Evolutionary conservation across 2,329 filamentous ascomycete genomes (phyloP).

Genomic region (Fonsecaea pedrosoi): DNA sequence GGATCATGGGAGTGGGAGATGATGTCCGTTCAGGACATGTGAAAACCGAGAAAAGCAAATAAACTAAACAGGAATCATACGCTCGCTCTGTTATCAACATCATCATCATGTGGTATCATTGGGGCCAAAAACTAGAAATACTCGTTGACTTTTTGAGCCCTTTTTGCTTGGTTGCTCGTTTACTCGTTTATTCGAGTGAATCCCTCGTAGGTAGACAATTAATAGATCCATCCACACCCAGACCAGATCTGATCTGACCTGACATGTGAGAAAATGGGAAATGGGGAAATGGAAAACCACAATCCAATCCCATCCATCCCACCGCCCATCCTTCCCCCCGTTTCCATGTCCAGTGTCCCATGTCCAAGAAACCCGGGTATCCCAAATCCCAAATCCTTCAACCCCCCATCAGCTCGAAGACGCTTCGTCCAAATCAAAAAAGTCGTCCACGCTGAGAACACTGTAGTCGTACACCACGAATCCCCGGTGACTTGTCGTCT

Average conservation of each 20-base stretch:
- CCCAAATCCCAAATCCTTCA: neutral
- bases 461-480: conserved; percentile 29
- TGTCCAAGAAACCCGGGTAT: neutral
- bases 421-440: conserved; percentile 34
- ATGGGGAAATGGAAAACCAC: neutral
- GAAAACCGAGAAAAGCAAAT: neutral
- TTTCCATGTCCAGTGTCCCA: neutral
- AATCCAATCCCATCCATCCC: neutral
- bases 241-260: too few relatives aligned
- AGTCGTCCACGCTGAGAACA: conserved; percentile 31
- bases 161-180: neutral
- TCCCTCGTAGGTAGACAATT: too few relatives aligned
- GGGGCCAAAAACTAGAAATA: neutral
- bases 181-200: too few relatives aligned
- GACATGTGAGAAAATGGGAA: too few relatives aligned
- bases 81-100: neutral
- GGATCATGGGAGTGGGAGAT: too few relatives aligned
- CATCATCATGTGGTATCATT: conserved; percentile 4
- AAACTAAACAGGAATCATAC: neutral
- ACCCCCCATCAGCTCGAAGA: conserved; percentile 6
- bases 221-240: too few relatives aligned
- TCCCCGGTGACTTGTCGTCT: conserved; percentile 13
- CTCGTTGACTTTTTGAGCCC: neutral
- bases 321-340: too few relatives aligned
- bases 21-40: neutral